Evolutionary conservation across 1,139 yeast species (phyloP).

Genomic region (Protomyces macrosporus): DNA sequence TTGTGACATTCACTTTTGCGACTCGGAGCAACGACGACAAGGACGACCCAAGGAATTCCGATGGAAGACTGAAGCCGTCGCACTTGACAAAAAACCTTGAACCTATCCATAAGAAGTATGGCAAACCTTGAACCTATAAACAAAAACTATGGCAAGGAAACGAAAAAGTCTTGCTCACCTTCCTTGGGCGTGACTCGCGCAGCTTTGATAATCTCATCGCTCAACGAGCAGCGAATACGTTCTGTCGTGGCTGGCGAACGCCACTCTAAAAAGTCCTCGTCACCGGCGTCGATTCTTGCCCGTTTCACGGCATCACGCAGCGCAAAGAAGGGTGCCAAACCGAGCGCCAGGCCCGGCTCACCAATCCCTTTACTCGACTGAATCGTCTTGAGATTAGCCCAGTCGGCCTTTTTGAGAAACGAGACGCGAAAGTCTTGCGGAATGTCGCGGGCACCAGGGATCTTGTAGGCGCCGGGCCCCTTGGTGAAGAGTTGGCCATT

Average conservation of each 20-base stretch:
- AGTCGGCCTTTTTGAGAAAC: conserved; percentile 42
- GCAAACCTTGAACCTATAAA: not conserved
- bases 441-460: conserved; percentile 46
- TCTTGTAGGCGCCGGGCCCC: conserved; percentile 49
- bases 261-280: conserved; percentile 35
- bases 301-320: conserved; percentile 43
- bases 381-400: conserved; percentile 44
- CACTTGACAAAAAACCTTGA: not conserved
- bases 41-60: conserved; percentile 21
- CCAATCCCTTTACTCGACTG: conserved; percentile 47
- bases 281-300: conserved; percentile 33
- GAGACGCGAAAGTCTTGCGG: conserved; percentile 45
- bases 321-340: conserved; percentile 44
- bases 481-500: conserved; percentile 44
- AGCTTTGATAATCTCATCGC: conserved; percentile 39
- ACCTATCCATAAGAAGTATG: not conserved
- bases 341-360: conserved; percentile 47
- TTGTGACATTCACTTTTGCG: conserved; percentile 7
- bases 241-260: conserved; percentile 45
- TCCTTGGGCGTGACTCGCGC: conserved; percentile 40
- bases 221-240: conserved; percentile 42
- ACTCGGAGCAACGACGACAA: conserved; percentile 15
- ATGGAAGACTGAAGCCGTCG: conserved; percentile 1
- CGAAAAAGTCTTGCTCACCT: conserved; percentile 40
- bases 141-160: conserved; percentile 31